phyloP scores from a whole-genome alignment of 495 filamentous ascomycete species.

The Penicillium steckii region DNA sequence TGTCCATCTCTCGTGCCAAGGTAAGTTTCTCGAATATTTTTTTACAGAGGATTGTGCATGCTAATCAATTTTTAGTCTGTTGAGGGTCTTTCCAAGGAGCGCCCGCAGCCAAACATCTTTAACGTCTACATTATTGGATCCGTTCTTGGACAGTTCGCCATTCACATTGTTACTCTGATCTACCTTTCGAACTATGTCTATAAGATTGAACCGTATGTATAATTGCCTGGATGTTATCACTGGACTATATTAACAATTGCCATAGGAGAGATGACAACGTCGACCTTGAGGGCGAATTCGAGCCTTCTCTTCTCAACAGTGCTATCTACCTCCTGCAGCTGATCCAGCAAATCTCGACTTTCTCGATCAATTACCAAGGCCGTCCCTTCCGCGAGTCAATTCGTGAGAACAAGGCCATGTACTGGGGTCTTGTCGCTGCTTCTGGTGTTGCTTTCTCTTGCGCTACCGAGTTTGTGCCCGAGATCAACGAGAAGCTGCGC shows the following conservation, averaged over 20 bases:
- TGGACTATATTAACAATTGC: conserved; percentile 24
- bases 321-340: conserved; percentile 97
- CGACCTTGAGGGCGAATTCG: conserved; percentile 93
- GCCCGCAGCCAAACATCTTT: conserved; percentile 98
- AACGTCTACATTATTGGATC: conserved; percentile 98
- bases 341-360: conserved; percentile 99
- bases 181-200: conserved; percentile 92
- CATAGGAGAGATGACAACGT: conserved; percentile 65
- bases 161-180: conserved; percentile 91
- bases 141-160: conserved; percentile 94
- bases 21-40: conserved; percentile 37
- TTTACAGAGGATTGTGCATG: conserved; percentile 21
- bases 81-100: conserved; percentile 92
- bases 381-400: conserved; percentile 96
- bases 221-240: background rate
- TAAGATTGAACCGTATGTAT: conserved; percentile 71
- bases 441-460: conserved; percentile 90
- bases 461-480: conserved; percentile 93
- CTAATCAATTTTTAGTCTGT: conserved; percentile 59
- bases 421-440: conserved; percentile 88
- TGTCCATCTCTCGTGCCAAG: conserved; percentile 93
- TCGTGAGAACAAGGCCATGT: conserved; percentile 95
- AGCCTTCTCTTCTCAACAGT: conserved; percentile 90
- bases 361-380: conserved; percentile 99
- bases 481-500: conserved; percentile 89